Conservation (phyloP, 352 stramenopile species). For the Pythium angustatum region DNA sequence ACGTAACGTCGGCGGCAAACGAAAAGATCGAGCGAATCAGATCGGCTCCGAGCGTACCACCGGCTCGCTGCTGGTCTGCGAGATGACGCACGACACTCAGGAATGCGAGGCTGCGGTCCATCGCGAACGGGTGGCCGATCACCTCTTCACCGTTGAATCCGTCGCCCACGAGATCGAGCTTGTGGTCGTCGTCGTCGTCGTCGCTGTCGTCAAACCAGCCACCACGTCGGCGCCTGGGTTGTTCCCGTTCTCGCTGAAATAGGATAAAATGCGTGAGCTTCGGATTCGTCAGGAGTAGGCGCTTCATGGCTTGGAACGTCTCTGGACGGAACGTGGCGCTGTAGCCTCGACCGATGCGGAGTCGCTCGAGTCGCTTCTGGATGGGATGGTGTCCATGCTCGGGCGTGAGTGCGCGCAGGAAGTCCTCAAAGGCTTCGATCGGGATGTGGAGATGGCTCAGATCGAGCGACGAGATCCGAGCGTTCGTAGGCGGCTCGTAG, state of each 20-base stretch:
- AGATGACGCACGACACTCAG: neutral
- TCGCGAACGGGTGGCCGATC: neutral
- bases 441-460: conserved; percentile 1
- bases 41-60: neutral
- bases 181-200: neutral
- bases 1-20: neutral
- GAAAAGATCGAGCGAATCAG: neutral
- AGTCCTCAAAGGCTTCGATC: neutral
- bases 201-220: neutral
- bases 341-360: neutral
- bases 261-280: neutral
- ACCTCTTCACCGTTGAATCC: neutral
- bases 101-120: neutral
- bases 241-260: neutral
- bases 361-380: neutral
- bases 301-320: neutral
- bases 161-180: neutral
- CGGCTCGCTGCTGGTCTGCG: neutral
- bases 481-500: neutral
- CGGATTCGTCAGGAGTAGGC: neutral
- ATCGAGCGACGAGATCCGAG: conserved; percentile 1
- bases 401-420: neutral
- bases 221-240: neutral
- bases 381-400: conserved; percentile 1
- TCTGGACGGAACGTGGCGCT: neutral